Base-by-base conservation (phyloP, 1,139 yeast species). In the Kodamaea sp. region DNA sequence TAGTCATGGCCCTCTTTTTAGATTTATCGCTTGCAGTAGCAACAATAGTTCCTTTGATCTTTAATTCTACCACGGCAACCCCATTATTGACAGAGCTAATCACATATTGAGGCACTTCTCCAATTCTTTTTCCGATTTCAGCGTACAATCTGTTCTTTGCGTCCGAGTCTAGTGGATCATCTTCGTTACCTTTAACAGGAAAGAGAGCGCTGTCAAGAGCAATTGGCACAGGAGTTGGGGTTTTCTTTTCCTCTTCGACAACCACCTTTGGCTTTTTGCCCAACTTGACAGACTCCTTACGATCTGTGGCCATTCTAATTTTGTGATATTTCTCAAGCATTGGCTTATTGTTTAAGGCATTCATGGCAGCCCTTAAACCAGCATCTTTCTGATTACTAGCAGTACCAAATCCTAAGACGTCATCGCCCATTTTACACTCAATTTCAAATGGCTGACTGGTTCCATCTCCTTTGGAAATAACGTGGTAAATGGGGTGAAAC, bases 331-430 rank as follows among this genome's bases (percentile, higher is more conserved):
- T 82, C 41, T 83, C 90, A 31, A 89, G 66, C 23, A 77, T 41
- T 1, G 66, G 66, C 29, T 71, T 73, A 41, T 86, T 78, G n/a
- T 63, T 61, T 32, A 89, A 63, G 0, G 86, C 89, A 33, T 70
- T 63, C 76, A 79, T 79, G 0, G 94, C 94, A 2, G 92, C 90
- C 39, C 79, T 65, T 22, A 76, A 55, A 1, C 90, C 85, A 0
- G 92, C 92, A 33, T 79, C 80, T 53, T 80, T 82, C 14, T 68
- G 63, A 42, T 76, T 80, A 14, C 72, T 67, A 0, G 84, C 92
- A 6, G 55, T 59, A 3, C 90, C 94, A 5, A 59, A 61, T 1
- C 90, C 92, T 20, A 77, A 48, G 5, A 69, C 51, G 29, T 39
- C 79, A 28, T 70, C 73, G 1, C 73, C 78, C 61, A 88, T 78